phyloP scores from a whole-genome alignment of 352 stramenopile species.

The Halophytophthora polymorphica region DNA sequence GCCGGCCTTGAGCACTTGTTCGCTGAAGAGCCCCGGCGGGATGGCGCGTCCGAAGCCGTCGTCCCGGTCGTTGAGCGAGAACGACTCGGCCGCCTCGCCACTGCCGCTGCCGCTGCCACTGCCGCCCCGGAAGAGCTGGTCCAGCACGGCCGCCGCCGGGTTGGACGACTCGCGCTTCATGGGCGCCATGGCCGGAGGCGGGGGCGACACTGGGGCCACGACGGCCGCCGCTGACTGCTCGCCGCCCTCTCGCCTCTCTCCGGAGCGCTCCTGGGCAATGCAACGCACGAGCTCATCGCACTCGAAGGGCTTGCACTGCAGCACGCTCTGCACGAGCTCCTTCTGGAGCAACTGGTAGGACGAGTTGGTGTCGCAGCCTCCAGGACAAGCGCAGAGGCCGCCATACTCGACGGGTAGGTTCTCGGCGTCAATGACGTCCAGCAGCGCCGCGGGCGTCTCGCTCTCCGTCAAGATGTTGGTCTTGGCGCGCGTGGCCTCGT shows the following conservation, averaged over 20 bases:
- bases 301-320: slow-evolving; percentile 46
- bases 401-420: slow-evolving; percentile 73
- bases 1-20: slow-evolving; percentile 67
- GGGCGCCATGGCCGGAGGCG: slow-evolving; percentile 1
- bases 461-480: slow-evolving; percentile 80
- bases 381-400: slow-evolving; percentile 52
- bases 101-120: slow-evolving; percentile 19
- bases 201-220: slow-evolving; percentile 1
- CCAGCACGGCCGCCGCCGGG: slow-evolving; percentile 6
- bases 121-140: slow-evolving; percentile 18
- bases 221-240: slow-evolving; percentile 7
- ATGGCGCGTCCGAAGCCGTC: slow-evolving; percentile 34
- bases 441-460: slow-evolving; percentile 45
- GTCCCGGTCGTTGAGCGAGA: slow-evolving; percentile 21
- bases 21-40: slow-evolving; percentile 39
- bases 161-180: slow-evolving; percentile 21
- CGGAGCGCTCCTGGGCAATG: slow-evolving; percentile 20
- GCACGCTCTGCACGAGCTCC: slow-evolving; percentile 50
- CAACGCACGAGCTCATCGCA: slow-evolving; percentile 23
- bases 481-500: slow-evolving; percentile 86
- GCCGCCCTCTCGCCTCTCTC: slow-evolving; percentile 1
- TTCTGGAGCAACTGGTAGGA: slow-evolving; percentile 60
- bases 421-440: slow-evolving; percentile 63
- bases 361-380: slow-evolving; percentile 68
- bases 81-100: slow-evolving; percentile 6